Conservation (phyloP, 23 red algal genomes). For the Gracilaria gracilis region DNA sequence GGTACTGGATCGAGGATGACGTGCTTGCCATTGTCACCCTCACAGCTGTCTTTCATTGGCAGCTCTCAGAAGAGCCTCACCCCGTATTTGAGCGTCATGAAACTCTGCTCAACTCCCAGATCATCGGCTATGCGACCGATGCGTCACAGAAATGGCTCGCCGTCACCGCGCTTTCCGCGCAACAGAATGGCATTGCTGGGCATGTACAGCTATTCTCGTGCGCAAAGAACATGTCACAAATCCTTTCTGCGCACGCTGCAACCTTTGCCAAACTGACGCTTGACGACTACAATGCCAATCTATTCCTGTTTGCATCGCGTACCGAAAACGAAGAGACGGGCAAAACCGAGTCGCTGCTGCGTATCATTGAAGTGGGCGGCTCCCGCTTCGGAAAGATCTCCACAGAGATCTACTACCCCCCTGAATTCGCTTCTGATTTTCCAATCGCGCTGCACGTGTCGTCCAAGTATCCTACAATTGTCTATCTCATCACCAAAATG, state of each 20-base stretch:
- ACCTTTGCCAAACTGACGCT: conserved; percentile 60
- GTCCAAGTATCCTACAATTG: conserved; percentile 74
- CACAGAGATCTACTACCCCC: conserved; percentile 91
- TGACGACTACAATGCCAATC: conserved; percentile 34
- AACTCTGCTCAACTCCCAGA: conserved; percentile 70
- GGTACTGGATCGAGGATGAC: conserved; percentile 76
- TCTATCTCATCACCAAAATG: conserved; percentile 85
- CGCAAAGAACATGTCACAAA: conserved; percentile 84
- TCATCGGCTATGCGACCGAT: conserved; percentile 77
- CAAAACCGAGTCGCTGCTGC: conserved; percentile 57
- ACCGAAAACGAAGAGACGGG: conserved; percentile 21
- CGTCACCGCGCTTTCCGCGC: conserved; percentile 60
- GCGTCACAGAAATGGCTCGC: conserved; percentile 67
- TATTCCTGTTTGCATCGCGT: conserved; percentile 76
- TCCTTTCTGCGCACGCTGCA: conserved; percentile 86
- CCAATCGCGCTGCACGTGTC: conserved; percentile 82
- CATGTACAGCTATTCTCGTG: conserved; percentile 89
- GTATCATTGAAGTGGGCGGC: conserved; percentile 89
- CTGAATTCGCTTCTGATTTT: conserved; percentile 78
- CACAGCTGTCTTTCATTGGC: conserved; percentile 84
- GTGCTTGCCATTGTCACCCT: conserved; percentile 81
- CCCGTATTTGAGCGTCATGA: conserved; percentile 82
- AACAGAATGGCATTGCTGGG: conserved; percentile 57
- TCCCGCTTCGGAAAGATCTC: conserved; percentile 78
- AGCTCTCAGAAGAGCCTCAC: conserved; percentile 36